phyloP scores from a whole-genome alignment of 176 grass and related monocot genomes.

The Lolium multiflorum region DNA sequence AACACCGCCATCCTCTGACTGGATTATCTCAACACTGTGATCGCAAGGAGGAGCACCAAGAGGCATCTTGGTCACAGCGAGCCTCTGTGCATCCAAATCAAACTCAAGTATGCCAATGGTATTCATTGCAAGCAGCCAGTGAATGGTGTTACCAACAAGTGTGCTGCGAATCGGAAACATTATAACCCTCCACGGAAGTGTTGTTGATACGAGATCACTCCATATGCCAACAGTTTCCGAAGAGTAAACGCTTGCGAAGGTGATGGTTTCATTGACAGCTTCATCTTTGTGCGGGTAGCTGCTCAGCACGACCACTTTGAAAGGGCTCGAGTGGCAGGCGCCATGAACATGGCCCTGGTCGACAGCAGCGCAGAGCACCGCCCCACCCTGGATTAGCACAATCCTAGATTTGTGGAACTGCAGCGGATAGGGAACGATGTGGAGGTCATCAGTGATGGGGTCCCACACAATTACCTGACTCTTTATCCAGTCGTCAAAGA shows the following conservation, averaged over 20 bases:
- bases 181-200: not conserved
- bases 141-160: not conserved
- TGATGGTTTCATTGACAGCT: too few species aligned
- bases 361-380: not conserved
- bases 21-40: too few species aligned
- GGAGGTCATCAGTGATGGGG: not conserved
- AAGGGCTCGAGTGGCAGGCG: not conserved
- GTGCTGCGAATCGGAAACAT: not conserved
- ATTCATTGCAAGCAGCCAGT: not conserved
- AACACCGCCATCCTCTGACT: too few species aligned
- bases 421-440: not conserved
- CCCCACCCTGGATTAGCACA: too few species aligned
- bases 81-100: not conserved
- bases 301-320: not conserved
- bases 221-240: not conserved
- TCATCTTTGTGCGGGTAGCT: not conserved
- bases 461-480: not conserved
- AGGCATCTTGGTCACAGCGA: too few species aligned
- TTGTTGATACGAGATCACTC: not conserved
- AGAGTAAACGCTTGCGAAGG: not conserved
- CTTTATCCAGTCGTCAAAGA: not conserved
- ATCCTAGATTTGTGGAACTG: too few species aligned
- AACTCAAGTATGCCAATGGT: not conserved
- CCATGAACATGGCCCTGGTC: conserved; percentile 10
- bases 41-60: too few species aligned